phyloP scores from a whole-genome alignment of 2,329 filamentous ascomycete genomes.

The Diaporthe nobilis region DNA sequence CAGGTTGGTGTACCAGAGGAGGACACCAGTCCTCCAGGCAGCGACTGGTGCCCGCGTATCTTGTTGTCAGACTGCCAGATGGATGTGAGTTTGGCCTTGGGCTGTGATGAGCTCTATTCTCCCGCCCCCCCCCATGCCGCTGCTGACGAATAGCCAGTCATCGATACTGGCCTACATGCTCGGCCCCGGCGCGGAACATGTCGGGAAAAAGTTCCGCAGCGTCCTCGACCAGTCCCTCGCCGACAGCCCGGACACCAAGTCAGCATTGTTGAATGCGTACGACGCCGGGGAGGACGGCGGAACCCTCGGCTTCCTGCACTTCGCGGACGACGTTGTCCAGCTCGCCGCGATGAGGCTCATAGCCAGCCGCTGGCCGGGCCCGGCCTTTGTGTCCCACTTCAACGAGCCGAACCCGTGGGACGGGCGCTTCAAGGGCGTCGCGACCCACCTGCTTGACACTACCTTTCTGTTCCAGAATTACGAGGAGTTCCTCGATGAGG shows the following conservation, averaged over 20 bases:
- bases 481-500: constrained; percentile 53
- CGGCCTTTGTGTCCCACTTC: constrained; percentile 51
- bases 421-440: constrained; percentile 55
- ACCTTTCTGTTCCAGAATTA: constrained; percentile 62
- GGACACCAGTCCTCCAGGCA: not conserved
- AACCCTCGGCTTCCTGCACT: not conserved
- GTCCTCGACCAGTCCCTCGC: not conserved
- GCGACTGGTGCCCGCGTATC: not conserved
- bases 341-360: not conserved
- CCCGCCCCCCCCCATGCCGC: no score
- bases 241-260: not conserved
- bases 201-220: not conserved
- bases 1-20: not conserved
- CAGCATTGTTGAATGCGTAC: not conserved
- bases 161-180: not conserved
- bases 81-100: not conserved
- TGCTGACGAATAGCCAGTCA: not conserved
- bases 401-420: constrained; percentile 63
- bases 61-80: constrained; percentile 8
- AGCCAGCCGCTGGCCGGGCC: not conserved
- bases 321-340: constrained; percentile 3
- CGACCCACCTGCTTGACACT: constrained; percentile 61
- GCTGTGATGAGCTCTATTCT: no score
- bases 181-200: not conserved
- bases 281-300: not conserved